Conservation (phyloP, 345 rosid species). For the Gossypium anomalum region DNA sequence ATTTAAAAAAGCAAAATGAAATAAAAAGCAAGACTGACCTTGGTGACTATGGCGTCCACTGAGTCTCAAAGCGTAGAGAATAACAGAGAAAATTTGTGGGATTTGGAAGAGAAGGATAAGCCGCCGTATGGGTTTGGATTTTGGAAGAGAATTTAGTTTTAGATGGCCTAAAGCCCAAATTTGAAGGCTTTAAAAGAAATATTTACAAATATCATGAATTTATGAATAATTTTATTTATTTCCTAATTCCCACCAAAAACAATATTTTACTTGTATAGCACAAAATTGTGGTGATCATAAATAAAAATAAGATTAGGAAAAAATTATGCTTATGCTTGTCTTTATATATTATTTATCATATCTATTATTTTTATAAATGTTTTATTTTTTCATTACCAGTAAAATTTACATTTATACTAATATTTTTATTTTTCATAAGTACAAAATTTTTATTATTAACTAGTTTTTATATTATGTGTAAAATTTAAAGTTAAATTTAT, state of each 20-base stretch:
- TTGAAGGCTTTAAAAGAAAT: neutral
- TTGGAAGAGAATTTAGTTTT: neutral
- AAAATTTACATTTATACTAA: too few species aligned
- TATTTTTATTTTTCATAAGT: too few species aligned
- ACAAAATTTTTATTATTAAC: too few species aligned
- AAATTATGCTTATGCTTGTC: neutral
- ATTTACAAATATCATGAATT: too few species aligned
- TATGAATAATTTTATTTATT: neutral
- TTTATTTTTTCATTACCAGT: neutral
- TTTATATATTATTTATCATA: too few species aligned
- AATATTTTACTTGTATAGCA: neutral
- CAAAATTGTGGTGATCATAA: too few species aligned
- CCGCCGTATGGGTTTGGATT: neutral
- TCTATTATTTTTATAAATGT: too few species aligned
- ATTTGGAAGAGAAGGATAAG: constrained; percentile 8
- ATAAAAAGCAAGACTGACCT: constrained; percentile 9
- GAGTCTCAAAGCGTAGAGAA: neutral
- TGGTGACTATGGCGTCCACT: neutral
- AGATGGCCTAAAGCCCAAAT: neutral
- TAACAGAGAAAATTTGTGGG: neutral
- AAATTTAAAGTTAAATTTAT: too few species aligned
- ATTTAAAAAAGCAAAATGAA: neutral
- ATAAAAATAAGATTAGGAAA: too few species aligned
- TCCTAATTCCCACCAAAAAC: neutral
- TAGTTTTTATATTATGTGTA: too few species aligned